phyloP scores from a whole-genome alignment of 345 rosid species.

The Erysimum cheiranthoides region DNA sequence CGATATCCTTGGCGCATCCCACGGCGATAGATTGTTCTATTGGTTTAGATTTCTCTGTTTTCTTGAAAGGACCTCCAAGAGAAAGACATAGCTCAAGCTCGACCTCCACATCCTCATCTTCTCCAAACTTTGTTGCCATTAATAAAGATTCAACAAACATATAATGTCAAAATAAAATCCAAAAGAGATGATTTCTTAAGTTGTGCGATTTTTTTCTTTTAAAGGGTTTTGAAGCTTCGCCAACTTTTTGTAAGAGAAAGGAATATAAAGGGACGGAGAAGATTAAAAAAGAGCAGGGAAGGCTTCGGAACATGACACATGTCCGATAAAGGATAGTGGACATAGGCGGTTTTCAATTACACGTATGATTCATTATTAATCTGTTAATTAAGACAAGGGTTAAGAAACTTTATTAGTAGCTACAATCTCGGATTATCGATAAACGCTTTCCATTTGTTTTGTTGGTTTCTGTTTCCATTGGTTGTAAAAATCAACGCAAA shows the following conservation, averaged over 20 bases:
- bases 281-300: constrained; percentile 20
- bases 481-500: constrained; percentile 40
- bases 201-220: background rate
- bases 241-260: constrained; percentile 16
- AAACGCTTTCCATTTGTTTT: constrained; percentile 17
- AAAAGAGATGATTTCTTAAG: constrained; percentile 6
- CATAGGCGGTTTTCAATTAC: constrained; percentile 43
- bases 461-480: constrained; percentile 26
- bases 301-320: constrained; percentile 47
- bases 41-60: constrained; percentile 41
- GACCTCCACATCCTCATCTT: constrained; percentile 48
- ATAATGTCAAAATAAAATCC: background rate
- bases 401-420: constrained; percentile 40
- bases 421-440: constrained; percentile 49
- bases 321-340: constrained; percentile 41
- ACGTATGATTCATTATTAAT: constrained; percentile 44
- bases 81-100: constrained; percentile 73
- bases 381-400: constrained; percentile 25
- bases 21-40: background rate
- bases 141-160: constrained; percentile 26
- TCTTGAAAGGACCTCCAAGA: constrained; percentile 57
- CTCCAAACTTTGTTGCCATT: constrained; percentile 42
- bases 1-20: background rate
- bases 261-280: background rate
- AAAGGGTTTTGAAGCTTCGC: constrained; percentile 8